A percentile compares a stretch with the other conserved stretches of the same genome.
phyloP scores from a whole-genome alignment of 2,329 filamentous ascomycete genomes.

The Exserohilum turcica region DNA sequence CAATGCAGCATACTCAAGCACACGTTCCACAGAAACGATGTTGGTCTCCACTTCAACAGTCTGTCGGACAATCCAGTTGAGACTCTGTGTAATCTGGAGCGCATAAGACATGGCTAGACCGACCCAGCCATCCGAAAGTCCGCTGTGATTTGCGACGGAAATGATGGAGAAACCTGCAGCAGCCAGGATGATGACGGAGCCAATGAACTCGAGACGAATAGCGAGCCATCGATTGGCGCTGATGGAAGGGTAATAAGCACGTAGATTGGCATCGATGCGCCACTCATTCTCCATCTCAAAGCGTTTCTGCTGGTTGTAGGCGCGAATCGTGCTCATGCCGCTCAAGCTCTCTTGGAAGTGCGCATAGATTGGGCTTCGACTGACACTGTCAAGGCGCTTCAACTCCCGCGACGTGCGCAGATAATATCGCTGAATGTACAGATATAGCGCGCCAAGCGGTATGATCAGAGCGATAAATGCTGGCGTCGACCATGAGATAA shows the following conservation, averaged over 20 bases:
- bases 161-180: constrained; percentile 83
- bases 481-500: constrained; percentile 83
- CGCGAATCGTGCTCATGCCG: constrained; percentile 92
- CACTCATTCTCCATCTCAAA: constrained; percentile 96
- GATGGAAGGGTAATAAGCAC: constrained; percentile 94
- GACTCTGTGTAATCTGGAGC: constrained; percentile 91
- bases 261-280: constrained; percentile 92
- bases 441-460: constrained; percentile 79
- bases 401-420: constrained; percentile 93
- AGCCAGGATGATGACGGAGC: constrained; percentile 87
- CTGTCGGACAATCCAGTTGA: constrained; percentile 99
- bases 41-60: constrained; percentile 99
- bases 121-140: constrained; percentile 73
- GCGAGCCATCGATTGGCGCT: constrained; percentile 91
- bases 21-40: constrained; percentile 96
- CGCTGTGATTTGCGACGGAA: constrained; percentile 71
- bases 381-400: constrained; percentile 94
- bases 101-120: constrained; percentile 97
- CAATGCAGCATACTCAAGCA: constrained; percentile 90
- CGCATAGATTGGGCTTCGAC: constrained; percentile 92
- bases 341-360: constrained; percentile 98
- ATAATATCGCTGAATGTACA: constrained; percentile 96
- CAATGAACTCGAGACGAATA: constrained; percentile 92
- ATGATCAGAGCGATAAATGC: constrained; percentile 80
- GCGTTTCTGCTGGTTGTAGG: constrained; percentile 84